A percentile compares a stretch with the other conserved stretches of the same genome.
phyloP scores from a whole-genome alignment of 2,329 filamentous ascomycete species.

The Penicillium sp. region DNA sequence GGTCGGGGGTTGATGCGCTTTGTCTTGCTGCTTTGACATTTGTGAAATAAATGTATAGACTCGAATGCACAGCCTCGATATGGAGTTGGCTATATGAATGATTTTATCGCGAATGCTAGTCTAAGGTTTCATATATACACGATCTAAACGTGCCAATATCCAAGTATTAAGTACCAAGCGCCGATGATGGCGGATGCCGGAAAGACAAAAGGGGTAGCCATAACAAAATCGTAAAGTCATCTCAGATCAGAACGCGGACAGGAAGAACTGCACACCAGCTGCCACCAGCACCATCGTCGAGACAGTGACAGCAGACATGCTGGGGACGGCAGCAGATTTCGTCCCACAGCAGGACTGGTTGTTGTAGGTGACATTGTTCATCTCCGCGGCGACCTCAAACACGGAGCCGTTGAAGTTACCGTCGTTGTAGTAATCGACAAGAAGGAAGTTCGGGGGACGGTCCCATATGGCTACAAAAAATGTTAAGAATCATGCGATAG shows the following conservation, averaged over 20 bases:
- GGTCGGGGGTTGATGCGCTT: slow-evolving; percentile 52
- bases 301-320: slow-evolving; percentile 19
- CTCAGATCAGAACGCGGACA: slow-evolving; percentile 22
- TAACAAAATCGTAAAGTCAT: slow-evolving; percentile 15
- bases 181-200: background rate
- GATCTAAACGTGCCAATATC: background rate
- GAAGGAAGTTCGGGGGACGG: slow-evolving; percentile 71
- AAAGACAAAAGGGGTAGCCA: background rate
- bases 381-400: slow-evolving; percentile 68
- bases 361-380: slow-evolving; percentile 72
- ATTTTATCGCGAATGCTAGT: background rate
- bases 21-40: slow-evolving; percentile 52
- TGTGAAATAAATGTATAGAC: slow-evolving; percentile 15
- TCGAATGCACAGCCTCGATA: no score
- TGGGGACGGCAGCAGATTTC: slow-evolving; percentile 26
- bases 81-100: no score
- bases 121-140: background rate
- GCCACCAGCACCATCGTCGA: slow-evolving; percentile 23
- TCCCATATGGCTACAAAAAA: slow-evolving; percentile 54
- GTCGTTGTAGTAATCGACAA: slow-evolving; percentile 82
- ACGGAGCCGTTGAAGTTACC: slow-evolving; percentile 69
- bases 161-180: background rate
- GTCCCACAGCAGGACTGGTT: slow-evolving; percentile 39
- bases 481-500: slow-evolving; percentile 16
- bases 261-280: slow-evolving; percentile 24